Evolutionary conservation across 306 rosid species (phyloP).

Genomic region (Trifolium pratense): DNA sequence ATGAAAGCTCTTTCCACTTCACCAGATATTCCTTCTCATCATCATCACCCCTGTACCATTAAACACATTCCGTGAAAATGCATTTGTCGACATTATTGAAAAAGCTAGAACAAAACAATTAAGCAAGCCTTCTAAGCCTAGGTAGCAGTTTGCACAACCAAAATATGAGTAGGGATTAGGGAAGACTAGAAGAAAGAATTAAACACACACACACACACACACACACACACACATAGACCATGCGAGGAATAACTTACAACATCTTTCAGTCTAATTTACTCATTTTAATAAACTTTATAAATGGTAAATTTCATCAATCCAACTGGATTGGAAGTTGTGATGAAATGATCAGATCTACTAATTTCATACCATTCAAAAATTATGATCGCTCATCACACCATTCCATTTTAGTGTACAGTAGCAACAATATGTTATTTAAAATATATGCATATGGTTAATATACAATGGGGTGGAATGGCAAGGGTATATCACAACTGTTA

Average conservation of each 20-base stretch:
- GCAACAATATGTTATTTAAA: too few species aligned
- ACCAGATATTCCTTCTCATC: slow-evolving; percentile 87
- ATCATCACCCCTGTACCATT: slow-evolving; percentile 69
- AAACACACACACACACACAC: slow-evolving; percentile 17
- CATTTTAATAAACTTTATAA: slow-evolving; percentile 6
- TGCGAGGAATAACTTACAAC: not conserved
- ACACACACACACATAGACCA: not conserved
- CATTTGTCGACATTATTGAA: slow-evolving; percentile 9
- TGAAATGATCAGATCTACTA: slow-evolving; percentile 12
- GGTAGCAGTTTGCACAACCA: slow-evolving; percentile 30
- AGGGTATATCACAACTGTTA: too few species aligned
- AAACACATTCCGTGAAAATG: slow-evolving; percentile 39
- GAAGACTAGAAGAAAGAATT: slow-evolving; percentile 12
- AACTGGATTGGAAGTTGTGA: not conserved
- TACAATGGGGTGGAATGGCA: too few species aligned
- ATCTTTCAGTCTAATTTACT: not conserved
- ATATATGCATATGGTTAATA: too few species aligned
- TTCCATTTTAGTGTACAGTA: not conserved
- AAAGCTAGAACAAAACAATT: slow-evolving; percentile 8
- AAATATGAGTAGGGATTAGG: not conserved
- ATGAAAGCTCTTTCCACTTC: slow-evolving; percentile 95
- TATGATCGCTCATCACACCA: not conserved
- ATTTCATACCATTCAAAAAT: slow-evolving; percentile 16
- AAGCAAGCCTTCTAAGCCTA: slow-evolving; percentile 16
- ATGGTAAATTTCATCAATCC: not conserved